phyloP scores from a whole-genome alignment of 768 basidiomycete species.

The Arthromyces matolae region DNA sequence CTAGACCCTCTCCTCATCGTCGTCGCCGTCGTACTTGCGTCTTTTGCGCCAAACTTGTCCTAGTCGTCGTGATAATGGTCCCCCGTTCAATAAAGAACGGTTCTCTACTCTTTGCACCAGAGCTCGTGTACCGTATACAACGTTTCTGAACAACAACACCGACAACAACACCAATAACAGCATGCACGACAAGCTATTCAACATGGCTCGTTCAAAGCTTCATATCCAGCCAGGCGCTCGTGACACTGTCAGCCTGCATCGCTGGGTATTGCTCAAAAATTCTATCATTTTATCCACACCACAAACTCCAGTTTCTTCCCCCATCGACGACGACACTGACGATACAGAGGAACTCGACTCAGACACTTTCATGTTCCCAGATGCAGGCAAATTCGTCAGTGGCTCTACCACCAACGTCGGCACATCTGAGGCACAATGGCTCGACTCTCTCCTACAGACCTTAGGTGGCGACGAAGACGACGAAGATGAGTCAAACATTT shows the following conservation, averaged over 20 bases:
- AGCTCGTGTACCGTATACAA: constrained; percentile 87
- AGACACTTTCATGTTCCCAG: constrained; percentile 80
- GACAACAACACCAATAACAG: constrained; percentile 18
- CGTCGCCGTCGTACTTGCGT: constrained; percentile 31
- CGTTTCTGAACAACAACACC: constrained; percentile 52
- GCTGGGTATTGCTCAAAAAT: constrained; percentile 88
- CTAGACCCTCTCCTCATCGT: constrained; percentile 27
- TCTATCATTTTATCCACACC: constrained; percentile 57
- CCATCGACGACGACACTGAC: constrained; percentile 36
- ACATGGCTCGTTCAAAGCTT: constrained; percentile 73
- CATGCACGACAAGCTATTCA: constrained; percentile 47
- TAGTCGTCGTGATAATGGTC: constrained; percentile 59
- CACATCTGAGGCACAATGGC: constrained; percentile 73
- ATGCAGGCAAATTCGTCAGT: constrained; percentile 55
- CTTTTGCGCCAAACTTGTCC: constrained; percentile 32
- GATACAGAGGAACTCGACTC: constrained; percentile 50
- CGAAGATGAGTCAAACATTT: constrained; percentile 46
- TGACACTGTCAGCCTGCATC: constrained; percentile 74
- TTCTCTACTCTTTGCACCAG: constrained; percentile 82
- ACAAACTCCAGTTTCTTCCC: constrained; percentile 28
- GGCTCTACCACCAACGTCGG: constrained; percentile 32
- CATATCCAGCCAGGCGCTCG: constrained; percentile 56
- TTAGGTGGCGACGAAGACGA: constrained; percentile 66
- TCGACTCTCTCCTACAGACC: constrained; percentile 74
- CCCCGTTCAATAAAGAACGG: constrained; percentile 81